Evolutionary conservation across 2,329 filamentous ascomycete species (phyloP).

Genomic region (Cercospora berteroae): DNA sequence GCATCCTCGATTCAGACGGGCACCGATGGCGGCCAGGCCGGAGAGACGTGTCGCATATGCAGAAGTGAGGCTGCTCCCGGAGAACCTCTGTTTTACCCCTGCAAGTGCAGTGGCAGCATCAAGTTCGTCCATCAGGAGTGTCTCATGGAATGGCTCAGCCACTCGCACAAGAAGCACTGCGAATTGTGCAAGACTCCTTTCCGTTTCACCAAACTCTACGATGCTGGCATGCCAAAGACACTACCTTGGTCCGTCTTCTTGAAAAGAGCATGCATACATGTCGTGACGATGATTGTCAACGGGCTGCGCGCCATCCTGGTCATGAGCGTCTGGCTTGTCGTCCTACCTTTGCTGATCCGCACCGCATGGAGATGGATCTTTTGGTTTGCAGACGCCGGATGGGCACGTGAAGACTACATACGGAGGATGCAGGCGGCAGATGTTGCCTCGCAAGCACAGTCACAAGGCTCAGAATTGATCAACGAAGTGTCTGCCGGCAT

Average conservation of each 20-base stretch:
- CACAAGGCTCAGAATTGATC: constrained; percentile 5
- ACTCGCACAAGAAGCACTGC: constrained; percentile 99
- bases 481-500: constrained; percentile 11
- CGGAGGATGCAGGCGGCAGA: constrained; percentile 22
- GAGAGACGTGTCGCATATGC: constrained; percentile 96
- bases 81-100: constrained; percentile 93
- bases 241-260: constrained; percentile 80
- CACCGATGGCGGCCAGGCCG: constrained; percentile 45
- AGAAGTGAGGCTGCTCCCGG: constrained; percentile 77
- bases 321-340: constrained; percentile 79
- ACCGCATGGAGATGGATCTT: constrained; percentile 91
- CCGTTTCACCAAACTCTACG: constrained; percentile 96
- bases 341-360: constrained; percentile 86
- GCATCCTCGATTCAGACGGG: constrained; percentile 24
- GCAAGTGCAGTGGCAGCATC: constrained; percentile 98
- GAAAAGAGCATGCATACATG: constrained; percentile 72
- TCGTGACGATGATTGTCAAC: constrained; percentile 44
- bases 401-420: constrained; percentile 48
- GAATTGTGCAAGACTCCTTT: constrained; percentile 99
- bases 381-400: constrained; percentile 83
- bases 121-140: constrained; percentile 98
- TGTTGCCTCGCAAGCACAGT: constrained; percentile 11
- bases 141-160: constrained; percentile 96
- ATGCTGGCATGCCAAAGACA: constrained; percentile 83
- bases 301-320: constrained; percentile 68